Evolutionary conservation across 108 stramenopile genomes (phyloP).

Genomic region (Cyclotella cryptica): DNA sequence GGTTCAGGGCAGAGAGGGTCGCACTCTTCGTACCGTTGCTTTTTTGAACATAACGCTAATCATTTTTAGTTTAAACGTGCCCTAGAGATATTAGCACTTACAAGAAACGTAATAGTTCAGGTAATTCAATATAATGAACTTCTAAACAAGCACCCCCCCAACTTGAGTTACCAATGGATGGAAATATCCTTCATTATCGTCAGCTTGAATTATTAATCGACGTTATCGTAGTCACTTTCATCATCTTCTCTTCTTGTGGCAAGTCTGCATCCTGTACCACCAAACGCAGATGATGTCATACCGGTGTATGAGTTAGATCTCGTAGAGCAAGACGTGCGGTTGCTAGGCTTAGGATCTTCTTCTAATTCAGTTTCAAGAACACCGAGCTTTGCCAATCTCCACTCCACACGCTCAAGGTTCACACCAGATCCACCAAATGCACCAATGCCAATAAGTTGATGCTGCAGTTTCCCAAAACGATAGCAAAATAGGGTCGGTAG

Average conservation of each 20-base stretch:
- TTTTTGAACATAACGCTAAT: slow-evolving; percentile 31
- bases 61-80: slow-evolving; percentile 3
- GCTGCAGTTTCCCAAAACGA: slow-evolving; percentile 80
- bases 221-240: slow-evolving; percentile 32
- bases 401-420: slow-evolving; percentile 53
- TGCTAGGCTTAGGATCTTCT: slow-evolving; percentile 35
- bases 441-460: slow-evolving; percentile 70
- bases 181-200: too few species aligned
- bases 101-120: background rate
- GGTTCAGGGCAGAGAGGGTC: background rate
- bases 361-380: slow-evolving; percentile 56
- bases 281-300: background rate
- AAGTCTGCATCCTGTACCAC: slow-evolving; percentile 1
- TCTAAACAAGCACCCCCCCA: too few species aligned
- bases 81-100: background rate
- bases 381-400: slow-evolving; percentile 58
- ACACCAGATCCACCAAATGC: slow-evolving; percentile 47
- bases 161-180: too few species aligned
- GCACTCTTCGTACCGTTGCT: slow-evolving; percentile 5
- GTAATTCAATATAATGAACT: too few species aligned
- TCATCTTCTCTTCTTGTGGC: slow-evolving; percentile 15
- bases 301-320: background rate
- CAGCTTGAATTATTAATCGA: slow-evolving; percentile 33
- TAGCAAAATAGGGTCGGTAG: slow-evolving; percentile 94
- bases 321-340: background rate